phyloP scores from a whole-genome alignment of 169 alveolate genomes.

The Blepharisma undulans region DNA sequence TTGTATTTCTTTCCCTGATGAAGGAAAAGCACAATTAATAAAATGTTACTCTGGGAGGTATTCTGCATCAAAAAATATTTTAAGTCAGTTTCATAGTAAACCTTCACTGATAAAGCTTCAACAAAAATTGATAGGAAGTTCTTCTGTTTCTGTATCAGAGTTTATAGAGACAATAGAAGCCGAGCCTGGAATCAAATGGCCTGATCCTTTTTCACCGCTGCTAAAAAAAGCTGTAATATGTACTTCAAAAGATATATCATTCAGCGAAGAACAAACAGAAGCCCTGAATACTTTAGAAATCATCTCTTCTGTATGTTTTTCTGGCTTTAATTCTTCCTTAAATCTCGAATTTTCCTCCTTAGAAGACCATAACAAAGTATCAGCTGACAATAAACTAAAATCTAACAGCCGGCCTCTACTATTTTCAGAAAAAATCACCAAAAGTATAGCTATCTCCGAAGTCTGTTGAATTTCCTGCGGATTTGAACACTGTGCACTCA shows the following conservation, averaged over 20 bases:
- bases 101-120: background rate
- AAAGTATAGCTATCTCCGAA: background rate
- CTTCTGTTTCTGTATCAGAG: background rate
- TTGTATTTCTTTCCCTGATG: background rate
- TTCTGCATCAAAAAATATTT: constrained; percentile 3
- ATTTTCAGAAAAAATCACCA: background rate
- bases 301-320: background rate
- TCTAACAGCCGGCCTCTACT: background rate
- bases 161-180: background rate
- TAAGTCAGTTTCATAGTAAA: background rate
- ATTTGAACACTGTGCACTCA: constrained; percentile 54
- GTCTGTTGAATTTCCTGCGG: constrained; percentile 52
- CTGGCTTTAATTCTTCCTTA: constrained; percentile 43
- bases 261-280: background rate
- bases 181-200: background rate
- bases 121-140: constrained; percentile 4
- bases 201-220: constrained; percentile 31
- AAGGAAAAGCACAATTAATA: background rate
- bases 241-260: background rate
- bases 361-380: constrained; percentile 15
- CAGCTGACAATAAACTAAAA: background rate
- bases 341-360: constrained; percentile 8
- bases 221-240: constrained; percentile 39
- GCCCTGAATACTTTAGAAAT: constrained; percentile 19
- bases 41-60: background rate